Percentiles rank a stretch among this genome's conserved stretches.
These are phyloP conservation scores for Mimosa pudica DNA, from an alignment of 306 rosid species.

Conservation along the genomic window DNA sequence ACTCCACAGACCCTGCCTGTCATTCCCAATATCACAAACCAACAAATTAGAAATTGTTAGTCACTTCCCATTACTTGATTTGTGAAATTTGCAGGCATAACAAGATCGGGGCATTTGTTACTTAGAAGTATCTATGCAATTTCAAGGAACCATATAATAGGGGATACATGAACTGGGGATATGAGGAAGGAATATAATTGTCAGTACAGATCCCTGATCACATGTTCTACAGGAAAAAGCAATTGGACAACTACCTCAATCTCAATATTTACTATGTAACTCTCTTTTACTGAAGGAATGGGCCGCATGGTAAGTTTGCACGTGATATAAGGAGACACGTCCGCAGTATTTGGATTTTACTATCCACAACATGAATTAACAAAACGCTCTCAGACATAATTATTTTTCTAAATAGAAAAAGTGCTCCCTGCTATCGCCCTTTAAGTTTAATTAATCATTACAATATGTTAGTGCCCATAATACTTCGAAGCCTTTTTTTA, in stretches of 20 bases:
- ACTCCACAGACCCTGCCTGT: constrained; percentile 75
- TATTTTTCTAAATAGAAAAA: no score
- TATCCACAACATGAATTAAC: constrained; percentile 12
- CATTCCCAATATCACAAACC: constrained; percentile 28
- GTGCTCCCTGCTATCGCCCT: background rate
- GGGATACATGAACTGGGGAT: constrained; percentile 13
- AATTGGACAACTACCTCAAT: background rate
- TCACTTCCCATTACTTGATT: background rate
- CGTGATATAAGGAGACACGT: constrained; percentile 40
- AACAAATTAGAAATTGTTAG: constrained; percentile 12
- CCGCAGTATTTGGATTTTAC: constrained; percentile 48
- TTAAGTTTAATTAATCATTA: background rate
- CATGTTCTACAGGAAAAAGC: constrained; percentile 45
- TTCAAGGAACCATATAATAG: constrained; percentile 26
- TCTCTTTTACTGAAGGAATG: constrained; percentile 17
- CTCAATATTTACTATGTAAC: background rate
- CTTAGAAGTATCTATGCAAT: background rate
- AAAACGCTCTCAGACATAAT: background rate
- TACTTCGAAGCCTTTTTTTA: constrained; percentile 13
- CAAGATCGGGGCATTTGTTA: background rate
- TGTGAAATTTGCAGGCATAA: constrained; percentile 5
- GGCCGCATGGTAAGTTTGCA: constrained; percentile 24
- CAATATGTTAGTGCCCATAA: constrained; percentile 18
- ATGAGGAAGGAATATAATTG: background rate
- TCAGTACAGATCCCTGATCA: constrained; percentile 41